Base-by-base conservation (phyloP, 2,329 filamentous ascomycete species). In the Fusarium veterinarium region DNA sequence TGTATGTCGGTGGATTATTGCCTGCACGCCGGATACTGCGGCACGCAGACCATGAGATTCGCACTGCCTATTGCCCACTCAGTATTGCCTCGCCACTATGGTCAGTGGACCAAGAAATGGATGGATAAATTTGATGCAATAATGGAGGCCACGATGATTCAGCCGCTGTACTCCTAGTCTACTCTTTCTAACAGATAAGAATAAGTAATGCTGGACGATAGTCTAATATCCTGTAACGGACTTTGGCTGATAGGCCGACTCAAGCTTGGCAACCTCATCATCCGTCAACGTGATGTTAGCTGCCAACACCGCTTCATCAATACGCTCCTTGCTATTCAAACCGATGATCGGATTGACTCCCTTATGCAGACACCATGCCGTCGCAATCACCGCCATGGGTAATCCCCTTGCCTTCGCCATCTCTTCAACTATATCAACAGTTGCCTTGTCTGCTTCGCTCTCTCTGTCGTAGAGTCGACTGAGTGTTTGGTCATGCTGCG, bases 51-150 rank as follows among this genome's bases (percentile, higher is more conserved):
- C 0, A 40, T 40, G 33, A 28, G 33, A 1, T 6, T 40, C 5
- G 49, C 33, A 0, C 5, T 53, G 13, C 33, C 49, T 7, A 53
- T 53, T 7, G 33, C 49, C 12, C 13, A 40, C 23, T 38, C 23
- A 9, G 33, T 5, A 5, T 17, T 38, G 8, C 19, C 19, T 20
- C 2, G 1, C 0, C 23, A n/a, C 3, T 19, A n/a, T 13, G n/a
- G n/a, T n/a, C 12, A 28, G 3, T 53, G 33, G 49, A 13, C 49
- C 10, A 17, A 16, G 12, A 53, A 12, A 17, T 53, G 33, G 23
- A 40, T 38, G 5, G 10, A 16, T 0, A 52, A n/a, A 1, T 53
- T 53, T 4, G 13, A 28, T 7, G 23, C 33, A 5, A 53, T 28
- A 40, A 38, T 53, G 33, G 49, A 40, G 23, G 49, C 49, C 2